Percentiles rank a stretch among this genome's conserved stretches.
Conservation (phyloP, 164 flowering plant species). For the Tetrastigma voinierianum region DNA sequence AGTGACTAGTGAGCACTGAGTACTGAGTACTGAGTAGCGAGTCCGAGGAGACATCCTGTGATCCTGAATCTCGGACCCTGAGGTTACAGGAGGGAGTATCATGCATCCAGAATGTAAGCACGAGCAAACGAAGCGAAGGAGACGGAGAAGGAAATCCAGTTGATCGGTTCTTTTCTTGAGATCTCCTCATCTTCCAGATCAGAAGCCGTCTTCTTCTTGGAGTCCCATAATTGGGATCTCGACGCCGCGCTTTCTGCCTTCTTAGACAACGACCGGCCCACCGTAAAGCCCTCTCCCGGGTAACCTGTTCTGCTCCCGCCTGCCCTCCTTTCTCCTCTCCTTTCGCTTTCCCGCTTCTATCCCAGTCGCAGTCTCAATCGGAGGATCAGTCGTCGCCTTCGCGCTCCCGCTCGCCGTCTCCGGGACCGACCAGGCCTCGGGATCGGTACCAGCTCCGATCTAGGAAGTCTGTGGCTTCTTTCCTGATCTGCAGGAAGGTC, state of each 20-base stretch:
- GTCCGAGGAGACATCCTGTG: no score
- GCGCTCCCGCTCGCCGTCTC: constrained; percentile 38
- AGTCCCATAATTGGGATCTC: constrained; percentile 56
- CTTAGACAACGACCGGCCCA: constrained; percentile 31
- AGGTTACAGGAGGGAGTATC: no score
- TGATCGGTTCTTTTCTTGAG: constrained; percentile 43
- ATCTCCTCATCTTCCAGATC: constrained; percentile 44
- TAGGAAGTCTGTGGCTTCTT: constrained; percentile 4
- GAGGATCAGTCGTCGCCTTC: constrained; percentile 9
- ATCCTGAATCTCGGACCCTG: no score
- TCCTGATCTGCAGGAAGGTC: neutral
- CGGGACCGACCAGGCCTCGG: constrained; percentile 19
- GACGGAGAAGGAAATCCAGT: constrained; percentile 5
- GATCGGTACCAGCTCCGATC: constrained; percentile 31
- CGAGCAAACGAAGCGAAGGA: constrained; percentile 3
- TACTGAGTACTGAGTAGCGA: no score
- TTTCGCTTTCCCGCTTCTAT: constrained; percentile 2
- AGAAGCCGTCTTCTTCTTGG: constrained; percentile 59
- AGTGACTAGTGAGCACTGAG: no score
- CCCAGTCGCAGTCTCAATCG: constrained; percentile 9
- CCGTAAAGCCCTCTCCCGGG: neutral
- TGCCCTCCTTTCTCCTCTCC: neutral
- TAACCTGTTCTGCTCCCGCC: constrained; percentile 6
- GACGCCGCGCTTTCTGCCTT: constrained; percentile 68
- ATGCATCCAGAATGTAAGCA: constrained; percentile 21